phyloP scores from a whole-genome alignment of 1,284 basidiomycete genomes.

The Paramarasmius palmivorus region DNA sequence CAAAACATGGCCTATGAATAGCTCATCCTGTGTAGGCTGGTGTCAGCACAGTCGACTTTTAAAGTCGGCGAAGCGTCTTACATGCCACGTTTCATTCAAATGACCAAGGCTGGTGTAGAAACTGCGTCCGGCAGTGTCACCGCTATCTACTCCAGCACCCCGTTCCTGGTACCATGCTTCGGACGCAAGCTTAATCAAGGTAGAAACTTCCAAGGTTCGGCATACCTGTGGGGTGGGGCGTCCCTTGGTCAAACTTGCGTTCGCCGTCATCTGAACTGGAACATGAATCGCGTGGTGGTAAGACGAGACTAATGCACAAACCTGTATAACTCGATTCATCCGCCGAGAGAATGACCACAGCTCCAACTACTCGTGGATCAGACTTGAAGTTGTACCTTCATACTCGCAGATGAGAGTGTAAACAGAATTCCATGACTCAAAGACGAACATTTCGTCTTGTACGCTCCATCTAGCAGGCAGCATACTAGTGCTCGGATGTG shows the following conservation, averaged over 20 bases:
- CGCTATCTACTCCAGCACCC: slow-evolving; percentile 54
- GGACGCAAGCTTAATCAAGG: neutral
- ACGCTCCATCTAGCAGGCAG: slow-evolving; percentile 67
- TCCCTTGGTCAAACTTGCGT: slow-evolving; percentile 56
- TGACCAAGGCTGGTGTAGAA: slow-evolving; percentile 85
- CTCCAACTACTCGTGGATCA: slow-evolving; percentile 69
- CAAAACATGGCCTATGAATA: slow-evolving; percentile 70
- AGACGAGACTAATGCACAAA: slow-evolving; percentile 26
- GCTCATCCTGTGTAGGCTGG: slow-evolving; percentile 35
- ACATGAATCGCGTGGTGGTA: neutral
- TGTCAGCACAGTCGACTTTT: neutral
- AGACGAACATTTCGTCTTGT: slow-evolving; percentile 57
- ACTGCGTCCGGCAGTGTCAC: slow-evolving; percentile 61
- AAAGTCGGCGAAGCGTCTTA: slow-evolving; percentile 18
- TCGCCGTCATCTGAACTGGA: slow-evolving; percentile 43
- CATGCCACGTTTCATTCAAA: slow-evolving; percentile 69
- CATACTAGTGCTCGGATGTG: slow-evolving; percentile 67
- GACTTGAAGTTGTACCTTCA: slow-evolving; percentile 76
- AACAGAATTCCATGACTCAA: neutral
- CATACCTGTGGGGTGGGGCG: slow-evolving; percentile 63
- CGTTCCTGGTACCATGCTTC: slow-evolving; percentile 80
- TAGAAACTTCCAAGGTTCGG: neutral
- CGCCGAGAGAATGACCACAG: slow-evolving; percentile 65
- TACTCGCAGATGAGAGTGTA: neutral
- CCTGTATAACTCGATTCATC: slow-evolving; percentile 68